Base-by-base conservation (phyloP, 2,329 filamentous ascomycete species). In the Cladophialophora bantiana region DNA sequence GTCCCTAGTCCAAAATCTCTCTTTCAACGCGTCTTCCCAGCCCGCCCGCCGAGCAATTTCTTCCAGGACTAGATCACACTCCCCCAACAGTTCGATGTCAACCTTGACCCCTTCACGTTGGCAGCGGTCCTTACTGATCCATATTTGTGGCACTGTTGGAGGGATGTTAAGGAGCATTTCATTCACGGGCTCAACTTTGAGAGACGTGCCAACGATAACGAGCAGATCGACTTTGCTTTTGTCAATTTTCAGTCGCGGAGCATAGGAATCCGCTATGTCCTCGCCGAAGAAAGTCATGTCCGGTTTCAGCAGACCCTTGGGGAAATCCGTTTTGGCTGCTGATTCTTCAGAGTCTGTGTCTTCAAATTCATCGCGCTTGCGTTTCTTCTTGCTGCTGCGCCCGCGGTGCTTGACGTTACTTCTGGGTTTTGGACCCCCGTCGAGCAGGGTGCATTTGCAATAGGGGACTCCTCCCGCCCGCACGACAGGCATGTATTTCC, bases 231-330 rank as follows among this genome's bases (percentile, higher is more conserved):
- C 92, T 65, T 86, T 83, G 70, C 92, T 87, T 66, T 88, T 88
- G 78, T 99, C 95, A 73, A 92, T 86, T 67, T 92, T 85, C n/a
- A 91, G 88, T 7, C 94, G 90, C 58, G 87, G 83, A 65, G 90
- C 91, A 79, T 99, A 99, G 72, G 88, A 86, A 73, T 92, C 88
- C 0, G 94, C 94, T 0, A 99, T 88, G 59, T 89, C 85, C 80
- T 99, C 95, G 72, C 94, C 94, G 75, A 98, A 98, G 82, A 99
- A 98, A 55, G 93, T 98, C 76, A 99, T 98, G 80, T 98, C 94
- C 7, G 95, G 95, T 84, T 86, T 78, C 73, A 78, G 76, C 38
- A 78, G 78, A 15, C 82, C 81, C 87, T 97, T 93, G 92, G 93
- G 2, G 88, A 86, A 56, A 85, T 83, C 1, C 88, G 88, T 45